phyloP scores from a whole-genome alignment of 73 alveolate genomes.

The Effrenium voratum region DNA sequence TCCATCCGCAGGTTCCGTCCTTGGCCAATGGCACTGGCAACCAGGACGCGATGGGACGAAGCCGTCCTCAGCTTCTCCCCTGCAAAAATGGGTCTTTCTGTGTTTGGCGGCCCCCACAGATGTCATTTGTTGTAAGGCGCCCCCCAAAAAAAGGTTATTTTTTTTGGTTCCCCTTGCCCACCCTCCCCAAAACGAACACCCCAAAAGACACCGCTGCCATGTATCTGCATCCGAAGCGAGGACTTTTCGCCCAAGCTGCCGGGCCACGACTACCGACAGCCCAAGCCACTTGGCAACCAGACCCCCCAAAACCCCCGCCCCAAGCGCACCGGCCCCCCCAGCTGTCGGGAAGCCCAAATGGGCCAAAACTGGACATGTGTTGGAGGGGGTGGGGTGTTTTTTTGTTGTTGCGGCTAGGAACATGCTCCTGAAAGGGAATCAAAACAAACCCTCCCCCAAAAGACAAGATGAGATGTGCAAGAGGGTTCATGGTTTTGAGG shows the following conservation, averaged over 20 bases:
- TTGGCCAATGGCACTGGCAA: constrained; percentile 36
- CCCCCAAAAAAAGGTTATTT: neutral
- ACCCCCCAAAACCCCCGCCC: neutral
- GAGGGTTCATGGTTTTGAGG: too few relatives aligned
- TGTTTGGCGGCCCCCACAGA: too few relatives aligned
- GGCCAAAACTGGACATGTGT: neutral
- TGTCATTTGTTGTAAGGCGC: neutral
- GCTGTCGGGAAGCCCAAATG: neutral
- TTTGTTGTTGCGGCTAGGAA: neutral
- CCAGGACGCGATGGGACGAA: neutral
- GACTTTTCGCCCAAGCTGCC: constrained; percentile 85
- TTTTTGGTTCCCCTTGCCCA: too few relatives aligned
- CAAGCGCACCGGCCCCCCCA: neutral
- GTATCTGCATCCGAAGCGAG: neutral
- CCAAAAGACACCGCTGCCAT: neutral
- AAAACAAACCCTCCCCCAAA: too few relatives aligned
- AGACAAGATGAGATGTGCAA: too few relatives aligned
- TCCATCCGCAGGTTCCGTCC: constrained; percentile 24
- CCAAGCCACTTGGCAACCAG: constrained; percentile 2
- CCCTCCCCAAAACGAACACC: neutral
- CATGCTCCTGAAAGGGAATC: too few relatives aligned
- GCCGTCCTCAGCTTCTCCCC: neutral
- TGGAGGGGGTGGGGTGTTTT: neutral
- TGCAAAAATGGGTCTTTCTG: neutral
- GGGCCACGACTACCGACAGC: constrained; percentile 88